A percentile compares a stretch with the other conserved stretches of the same genome.
phyloP scores from a whole-genome alignment of 2,329 filamentous ascomycete species.

The Fusarium begoniae region DNA sequence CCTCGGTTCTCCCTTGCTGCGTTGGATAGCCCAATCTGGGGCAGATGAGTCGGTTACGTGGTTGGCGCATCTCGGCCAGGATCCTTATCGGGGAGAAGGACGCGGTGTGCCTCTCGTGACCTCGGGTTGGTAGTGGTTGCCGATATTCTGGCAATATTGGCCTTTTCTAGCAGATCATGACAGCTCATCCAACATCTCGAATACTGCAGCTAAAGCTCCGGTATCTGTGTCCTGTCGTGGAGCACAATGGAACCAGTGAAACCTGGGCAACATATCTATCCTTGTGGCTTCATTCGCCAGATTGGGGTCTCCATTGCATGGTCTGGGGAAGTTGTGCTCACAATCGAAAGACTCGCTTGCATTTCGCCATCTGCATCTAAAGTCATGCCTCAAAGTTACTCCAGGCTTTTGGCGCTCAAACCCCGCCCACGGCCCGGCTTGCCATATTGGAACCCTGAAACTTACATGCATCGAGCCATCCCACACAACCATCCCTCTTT shows the following conservation, averaged over 20 bases:
- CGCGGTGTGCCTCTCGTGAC: conserved; percentile 24
- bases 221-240: conserved; percentile 25
- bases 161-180: conserved; percentile 25
- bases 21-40: conserved; percentile 20
- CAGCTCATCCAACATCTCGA: conserved; percentile 38
- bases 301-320: conserved; percentile 10
- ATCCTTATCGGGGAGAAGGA: conserved; percentile 26
- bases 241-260: conserved; percentile 19
- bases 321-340: conserved; percentile 6
- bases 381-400: conserved; percentile 36
- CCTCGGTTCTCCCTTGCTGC: conserved; percentile 19
- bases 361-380: conserved; percentile 25
- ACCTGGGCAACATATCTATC: conserved; percentile 6
- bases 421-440: conserved; percentile 40
- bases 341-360: conserved; percentile 18
- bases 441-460: conserved; percentile 20
- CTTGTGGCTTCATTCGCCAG: conserved; percentile 23
- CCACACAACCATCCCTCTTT: conserved; percentile 24
- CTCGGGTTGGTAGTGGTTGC: conserved; percentile 21
- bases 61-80: conserved; percentile 17
- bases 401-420: conserved; percentile 12
- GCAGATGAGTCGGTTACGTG: conserved; percentile 34
- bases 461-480: conserved; percentile 29
- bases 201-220: conserved; percentile 29
- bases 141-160: conserved; percentile 16